phyloP scores from a whole-genome alignment of 345 rosid species.

The Lenwebbia sp. region DNA sequence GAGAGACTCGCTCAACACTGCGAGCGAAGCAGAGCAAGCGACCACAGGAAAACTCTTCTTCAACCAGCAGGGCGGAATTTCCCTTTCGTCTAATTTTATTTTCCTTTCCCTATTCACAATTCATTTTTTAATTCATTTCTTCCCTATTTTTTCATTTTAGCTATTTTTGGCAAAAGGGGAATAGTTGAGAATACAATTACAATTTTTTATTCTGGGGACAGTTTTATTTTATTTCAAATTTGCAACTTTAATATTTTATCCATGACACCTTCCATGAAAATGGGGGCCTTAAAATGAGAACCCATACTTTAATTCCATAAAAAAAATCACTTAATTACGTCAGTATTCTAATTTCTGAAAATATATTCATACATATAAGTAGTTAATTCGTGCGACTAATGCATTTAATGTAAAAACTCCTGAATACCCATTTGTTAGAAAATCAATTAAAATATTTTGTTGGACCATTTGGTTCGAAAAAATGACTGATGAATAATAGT shows the following conservation, averaged over 20 bases:
- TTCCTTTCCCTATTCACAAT: background rate
- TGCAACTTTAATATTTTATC: background rate
- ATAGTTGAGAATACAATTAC: background rate
- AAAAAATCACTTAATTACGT: rapidly evolving
- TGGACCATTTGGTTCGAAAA: rapidly evolving
- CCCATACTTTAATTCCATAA: too few species aligned
- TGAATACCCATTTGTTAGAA: too few species aligned
- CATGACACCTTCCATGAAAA: background rate
- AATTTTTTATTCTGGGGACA: background rate
- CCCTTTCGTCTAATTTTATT: background rate
- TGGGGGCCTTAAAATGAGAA: background rate
- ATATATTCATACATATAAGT: background rate
- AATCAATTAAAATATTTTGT: background rate
- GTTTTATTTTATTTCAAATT: background rate
- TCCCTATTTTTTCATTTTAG: background rate
- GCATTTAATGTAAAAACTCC: background rate
- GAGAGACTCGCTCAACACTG: background rate
- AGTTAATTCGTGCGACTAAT: rapidly evolving
- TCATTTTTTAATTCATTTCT: background rate
- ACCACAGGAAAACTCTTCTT: background rate
- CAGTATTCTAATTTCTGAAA: rapidly evolving
- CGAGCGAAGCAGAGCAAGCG: background rate
- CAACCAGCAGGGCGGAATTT: background rate
- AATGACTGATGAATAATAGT: rapidly evolving
- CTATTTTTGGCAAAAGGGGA: background rate